Evolutionary conservation across 805 yeast species (phyloP).

Genomic region (Yarrowia bubula): DNA sequence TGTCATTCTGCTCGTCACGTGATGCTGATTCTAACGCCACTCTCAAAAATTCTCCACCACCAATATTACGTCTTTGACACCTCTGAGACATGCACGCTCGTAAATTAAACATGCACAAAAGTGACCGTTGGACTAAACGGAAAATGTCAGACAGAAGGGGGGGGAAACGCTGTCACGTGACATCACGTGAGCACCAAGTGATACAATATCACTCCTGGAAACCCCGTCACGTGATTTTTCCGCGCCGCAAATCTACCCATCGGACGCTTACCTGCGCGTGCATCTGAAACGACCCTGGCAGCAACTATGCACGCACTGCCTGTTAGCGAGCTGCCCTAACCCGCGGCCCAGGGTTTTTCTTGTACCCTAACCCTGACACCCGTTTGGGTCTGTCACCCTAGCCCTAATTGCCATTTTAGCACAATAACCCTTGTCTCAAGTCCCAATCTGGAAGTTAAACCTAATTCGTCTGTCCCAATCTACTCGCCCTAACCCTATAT

Average conservation of each 20-base stretch:
- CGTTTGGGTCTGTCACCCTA: neutral
- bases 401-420: too few relatives aligned
- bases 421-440: neutral
- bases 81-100: neutral
- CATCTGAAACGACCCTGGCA: constrained; percentile 16
- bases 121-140: neutral
- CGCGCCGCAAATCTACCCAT: too few relatives aligned
- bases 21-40: neutral
- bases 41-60: neutral
- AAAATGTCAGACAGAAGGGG: neutral
- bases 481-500: neutral
- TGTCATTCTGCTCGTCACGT: neutral
- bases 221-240: neutral
- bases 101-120: neutral
- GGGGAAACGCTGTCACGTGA: neutral
- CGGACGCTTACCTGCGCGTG: neutral
- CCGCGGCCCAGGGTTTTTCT: too few relatives aligned
- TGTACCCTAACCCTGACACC: neutral
- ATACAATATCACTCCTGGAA: neutral
- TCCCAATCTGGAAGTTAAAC: neutral
- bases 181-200: neutral
- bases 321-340: neutral
- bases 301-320: constrained; percentile 9
- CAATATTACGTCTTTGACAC: too few relatives aligned
- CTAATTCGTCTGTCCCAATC: neutral